A percentile compares a stretch with the other conserved stretches of the same genome.
Conservation (phyloP, 2,329 filamentous ascomycete genomes). For the Seiridium cupressi region DNA sequence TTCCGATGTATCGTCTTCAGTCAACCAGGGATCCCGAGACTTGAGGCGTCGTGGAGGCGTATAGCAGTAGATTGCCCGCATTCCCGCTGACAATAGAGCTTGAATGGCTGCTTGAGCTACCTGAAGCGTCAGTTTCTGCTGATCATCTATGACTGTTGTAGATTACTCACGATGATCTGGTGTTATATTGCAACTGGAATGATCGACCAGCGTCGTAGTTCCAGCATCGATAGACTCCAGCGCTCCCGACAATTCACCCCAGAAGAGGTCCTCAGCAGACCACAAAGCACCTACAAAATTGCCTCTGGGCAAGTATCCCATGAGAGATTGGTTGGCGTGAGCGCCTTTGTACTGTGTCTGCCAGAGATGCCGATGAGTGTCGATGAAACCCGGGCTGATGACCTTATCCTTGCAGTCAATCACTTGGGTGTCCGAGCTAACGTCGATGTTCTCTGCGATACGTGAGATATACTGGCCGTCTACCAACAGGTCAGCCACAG, state of each 20-base stretch:
- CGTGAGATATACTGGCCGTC: constrained; percentile 12
- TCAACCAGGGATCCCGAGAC: constrained; percentile 25
- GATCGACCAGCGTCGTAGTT: constrained; percentile 39
- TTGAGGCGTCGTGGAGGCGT: constrained; percentile 29
- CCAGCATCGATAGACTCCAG: constrained; percentile 39
- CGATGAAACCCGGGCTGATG: constrained; percentile 39
- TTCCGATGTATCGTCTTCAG: constrained; percentile 24
- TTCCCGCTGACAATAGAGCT: constrained; percentile 39
- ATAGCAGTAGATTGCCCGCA: constrained; percentile 44
- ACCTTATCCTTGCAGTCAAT: constrained; percentile 39
- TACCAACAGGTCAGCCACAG: constrained; percentile 13
- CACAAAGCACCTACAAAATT: constrained; percentile 35
- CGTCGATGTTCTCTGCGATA: constrained; percentile 9
- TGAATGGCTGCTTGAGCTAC: constrained; percentile 32
- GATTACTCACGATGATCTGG: constrained; percentile 25
- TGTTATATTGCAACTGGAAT: constrained; percentile 31
- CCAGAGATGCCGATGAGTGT: constrained; percentile 45
- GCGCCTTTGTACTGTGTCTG: constrained; percentile 24
- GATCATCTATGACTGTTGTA: constrained; percentile 5
- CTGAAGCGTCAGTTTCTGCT: neutral
- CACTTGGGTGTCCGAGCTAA: constrained; percentile 16
- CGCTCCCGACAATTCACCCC: constrained; percentile 39
- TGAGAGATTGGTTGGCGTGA: constrained; percentile 19
- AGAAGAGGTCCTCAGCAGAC: constrained; percentile 41
- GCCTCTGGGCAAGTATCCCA: constrained; percentile 27